These are phyloP conservation scores for Melampsora americana DNA, from an alignment of 1,284 basidiomycete species.

Conservation along the genomic window DNA sequence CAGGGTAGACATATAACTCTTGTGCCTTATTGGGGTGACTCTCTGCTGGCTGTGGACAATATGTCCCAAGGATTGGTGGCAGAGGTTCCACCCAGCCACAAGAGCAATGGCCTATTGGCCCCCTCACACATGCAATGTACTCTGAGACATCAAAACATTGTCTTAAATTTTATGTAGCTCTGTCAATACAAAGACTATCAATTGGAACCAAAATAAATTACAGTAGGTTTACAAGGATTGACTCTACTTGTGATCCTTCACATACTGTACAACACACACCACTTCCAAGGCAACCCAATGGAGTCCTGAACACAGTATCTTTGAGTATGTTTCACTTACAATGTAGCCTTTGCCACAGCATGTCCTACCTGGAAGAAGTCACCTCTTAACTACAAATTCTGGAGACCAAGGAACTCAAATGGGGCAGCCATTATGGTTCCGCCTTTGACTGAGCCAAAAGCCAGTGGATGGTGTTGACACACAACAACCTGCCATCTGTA, in stretches of 20 bases:
- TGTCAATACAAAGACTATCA: no score
- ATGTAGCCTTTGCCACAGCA: conserved; percentile 11
- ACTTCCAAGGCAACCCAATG: conserved; percentile 1
- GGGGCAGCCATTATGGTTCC: conserved; percentile 3
- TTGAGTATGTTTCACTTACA: conserved; percentile 18
- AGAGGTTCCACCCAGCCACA: no score
- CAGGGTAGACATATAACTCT: no score
- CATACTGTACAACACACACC: conserved; percentile 13
- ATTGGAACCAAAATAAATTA: not conserved
- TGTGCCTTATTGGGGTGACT: no score
- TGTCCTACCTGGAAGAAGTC: no score
- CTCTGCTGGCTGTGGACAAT: no score
- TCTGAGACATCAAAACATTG: no score
- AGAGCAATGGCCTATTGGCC: no score
- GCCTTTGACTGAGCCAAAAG: conserved; percentile 10
- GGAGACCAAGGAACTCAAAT: not conserved
- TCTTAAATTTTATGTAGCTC: no score
- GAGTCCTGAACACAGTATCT: not conserved
- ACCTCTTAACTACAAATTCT: not conserved
- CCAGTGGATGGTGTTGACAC: not conserved
- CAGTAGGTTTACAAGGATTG: conserved; percentile 13
- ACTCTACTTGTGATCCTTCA: conserved; percentile 13
- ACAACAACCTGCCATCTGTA: not conserved
- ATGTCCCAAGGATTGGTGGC: no score
- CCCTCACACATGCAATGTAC: no score